These are phyloP conservation scores for Sphaerulina musiva DNA, from an alignment of 2,329 filamentous ascomycete species.

Conservation along the genomic window DNA sequence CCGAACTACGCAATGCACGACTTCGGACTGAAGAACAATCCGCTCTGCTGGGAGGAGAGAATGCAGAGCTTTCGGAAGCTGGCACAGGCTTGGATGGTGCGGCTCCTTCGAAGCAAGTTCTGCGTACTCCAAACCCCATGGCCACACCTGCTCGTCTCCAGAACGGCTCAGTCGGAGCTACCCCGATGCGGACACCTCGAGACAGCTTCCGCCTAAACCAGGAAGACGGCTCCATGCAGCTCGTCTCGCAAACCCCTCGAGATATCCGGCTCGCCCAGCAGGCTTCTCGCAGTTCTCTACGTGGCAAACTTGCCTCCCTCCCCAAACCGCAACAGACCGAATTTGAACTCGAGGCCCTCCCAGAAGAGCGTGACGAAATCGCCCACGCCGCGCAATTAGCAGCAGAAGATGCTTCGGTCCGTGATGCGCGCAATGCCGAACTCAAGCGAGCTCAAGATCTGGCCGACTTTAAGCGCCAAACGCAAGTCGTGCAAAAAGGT, in stretches of 20 bases:
- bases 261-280: slow-evolving; percentile 68
- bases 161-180: slow-evolving; percentile 53
- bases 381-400: slow-evolving; percentile 45
- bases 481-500: slow-evolving; percentile 80
- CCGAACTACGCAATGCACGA: slow-evolving; percentile 90
- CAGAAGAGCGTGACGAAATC: slow-evolving; percentile 68
- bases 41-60: slow-evolving; percentile 86
- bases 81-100: slow-evolving; percentile 87
- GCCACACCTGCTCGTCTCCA: slow-evolving; percentile 72
- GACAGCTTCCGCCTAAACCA: slow-evolving; percentile 81
- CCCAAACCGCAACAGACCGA: slow-evolving; percentile 90
- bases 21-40: slow-evolving; percentile 91
- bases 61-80: slow-evolving; percentile 76
- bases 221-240: slow-evolving; percentile 57
- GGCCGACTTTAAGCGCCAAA: slow-evolving; percentile 72
- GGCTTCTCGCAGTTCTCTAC: slow-evolving; percentile 61
- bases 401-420: slow-evolving; percentile 65
- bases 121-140: slow-evolving; percentile 91
- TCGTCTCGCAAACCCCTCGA: slow-evolving; percentile 67
- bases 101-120: slow-evolving; percentile 68
- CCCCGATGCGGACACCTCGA: slow-evolving; percentile 79
- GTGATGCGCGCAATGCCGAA: slow-evolving; percentile 62
- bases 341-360: slow-evolving; percentile 79
- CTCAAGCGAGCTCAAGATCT: slow-evolving; percentile 57
- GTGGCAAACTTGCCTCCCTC: slow-evolving; percentile 67